Percentiles rank a stretch among this genome's conserved stretches.
phyloP scores from a whole-genome alignment of 108 stramenopile species.

The Nitzschia inconspicua region DNA sequence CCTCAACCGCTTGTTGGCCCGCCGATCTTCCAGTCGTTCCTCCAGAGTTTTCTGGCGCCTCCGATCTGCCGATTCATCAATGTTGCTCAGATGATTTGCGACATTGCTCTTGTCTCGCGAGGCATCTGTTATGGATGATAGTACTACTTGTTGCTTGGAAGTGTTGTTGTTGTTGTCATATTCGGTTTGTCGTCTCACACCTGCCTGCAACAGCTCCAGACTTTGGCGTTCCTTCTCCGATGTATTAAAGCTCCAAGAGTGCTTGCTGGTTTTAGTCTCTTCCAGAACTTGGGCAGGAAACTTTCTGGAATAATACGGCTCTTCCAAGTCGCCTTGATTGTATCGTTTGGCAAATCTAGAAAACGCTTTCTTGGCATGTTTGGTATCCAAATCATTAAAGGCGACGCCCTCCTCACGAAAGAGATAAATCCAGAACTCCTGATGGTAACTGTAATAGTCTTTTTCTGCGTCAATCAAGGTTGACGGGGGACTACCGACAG shows the following conservation, averaged over 20 bases:
- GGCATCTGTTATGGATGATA: not conserved
- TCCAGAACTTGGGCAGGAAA: constrained; percentile 62
- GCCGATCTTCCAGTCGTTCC: constrained; percentile 34
- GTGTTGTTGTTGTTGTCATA: constrained; percentile 34
- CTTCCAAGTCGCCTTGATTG: constrained; percentile 67
- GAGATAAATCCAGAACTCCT: constrained; percentile 73
- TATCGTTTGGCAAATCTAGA: constrained; percentile 51
- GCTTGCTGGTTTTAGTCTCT: constrained; percentile 66
- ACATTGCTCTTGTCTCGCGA: not conserved
- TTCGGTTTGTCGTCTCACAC: constrained; percentile 72
- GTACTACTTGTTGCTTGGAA: not conserved
- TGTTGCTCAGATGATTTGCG: not conserved
- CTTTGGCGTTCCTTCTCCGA: constrained; percentile 49
- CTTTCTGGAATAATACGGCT: constrained; percentile 49
- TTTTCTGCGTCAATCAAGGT: constrained; percentile 53
- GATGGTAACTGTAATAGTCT: constrained; percentile 75
- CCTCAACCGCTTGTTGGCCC: constrained; percentile 36
- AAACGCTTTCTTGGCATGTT: constrained; percentile 62
- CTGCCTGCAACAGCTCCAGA: constrained; percentile 55
- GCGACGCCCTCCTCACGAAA: constrained; percentile 59
- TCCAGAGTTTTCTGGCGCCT: constrained; percentile 10
- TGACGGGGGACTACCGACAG: constrained; percentile 30
- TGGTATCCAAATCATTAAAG: constrained; percentile 71
- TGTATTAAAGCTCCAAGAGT: constrained; percentile 71
- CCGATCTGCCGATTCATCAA: constrained; percentile 1